phyloP scores from a whole-genome alignment of 1,139 yeast species.

The Geotrichum siamense region DNA sequence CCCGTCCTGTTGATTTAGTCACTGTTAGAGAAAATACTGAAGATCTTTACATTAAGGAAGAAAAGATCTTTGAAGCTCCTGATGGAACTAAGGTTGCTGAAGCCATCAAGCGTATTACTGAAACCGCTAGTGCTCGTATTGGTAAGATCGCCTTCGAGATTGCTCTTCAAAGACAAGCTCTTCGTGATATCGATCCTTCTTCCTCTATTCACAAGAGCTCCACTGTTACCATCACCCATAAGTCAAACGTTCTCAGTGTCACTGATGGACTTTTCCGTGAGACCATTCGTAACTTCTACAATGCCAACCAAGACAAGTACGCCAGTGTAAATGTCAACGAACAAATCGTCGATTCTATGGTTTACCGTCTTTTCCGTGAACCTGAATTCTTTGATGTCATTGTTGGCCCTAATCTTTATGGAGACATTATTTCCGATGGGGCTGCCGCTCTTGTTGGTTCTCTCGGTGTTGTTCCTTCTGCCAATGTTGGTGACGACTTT shows the following conservation, averaged over 20 bases:
- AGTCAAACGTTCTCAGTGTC: constrained; percentile 86
- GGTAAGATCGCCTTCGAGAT: constrained; percentile 89
- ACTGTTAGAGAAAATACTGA: constrained; percentile 98
- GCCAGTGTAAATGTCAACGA: constrained; percentile 62
- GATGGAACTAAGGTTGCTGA: constrained; percentile 87
- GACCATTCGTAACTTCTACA: constrained; percentile 71
- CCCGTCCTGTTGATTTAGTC: constrained; percentile 90
- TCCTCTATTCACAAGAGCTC: constrained; percentile 45
- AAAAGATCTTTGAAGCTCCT: constrained; percentile 58
- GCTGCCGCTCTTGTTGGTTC: constrained; percentile 99
- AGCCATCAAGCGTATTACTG: constrained; percentile 93
- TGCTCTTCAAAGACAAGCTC: constrained; percentile 82
- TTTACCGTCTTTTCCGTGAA: constrained; percentile 95
- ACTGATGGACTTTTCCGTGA: constrained; percentile 96
- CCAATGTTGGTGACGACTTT: constrained; percentile 91
- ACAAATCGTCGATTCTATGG: constrained; percentile 99
- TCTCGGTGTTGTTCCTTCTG: constrained; percentile 95
- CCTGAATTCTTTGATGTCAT: constrained; percentile 96
- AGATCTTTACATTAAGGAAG: constrained; percentile 92
- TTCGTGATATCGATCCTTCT: constrained; percentile 56
- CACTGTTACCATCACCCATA: constrained; percentile 87
- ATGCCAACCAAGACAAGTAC: constrained; percentile 52
- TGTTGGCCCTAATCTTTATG: constrained; percentile 96
- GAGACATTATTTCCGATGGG: constrained; percentile 95
- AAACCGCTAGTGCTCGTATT: constrained; percentile 74